phyloP scores from a whole-genome alignment of 768 basidiomycete species.

The Porphyrellus cyaneotinctus region DNA sequence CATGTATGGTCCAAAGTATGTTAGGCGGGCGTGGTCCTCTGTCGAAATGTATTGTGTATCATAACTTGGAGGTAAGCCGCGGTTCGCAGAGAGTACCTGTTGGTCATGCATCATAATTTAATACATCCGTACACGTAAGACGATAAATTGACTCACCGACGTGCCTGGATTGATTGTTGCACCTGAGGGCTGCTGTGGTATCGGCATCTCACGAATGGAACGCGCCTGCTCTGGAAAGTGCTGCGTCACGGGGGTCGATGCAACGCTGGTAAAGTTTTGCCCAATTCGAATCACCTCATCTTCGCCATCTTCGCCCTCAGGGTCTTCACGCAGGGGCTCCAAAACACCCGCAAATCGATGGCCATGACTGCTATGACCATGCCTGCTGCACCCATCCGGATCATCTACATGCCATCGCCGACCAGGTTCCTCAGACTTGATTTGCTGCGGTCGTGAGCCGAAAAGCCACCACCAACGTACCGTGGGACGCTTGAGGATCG shows the following conservation, averaged over 20 bases:
- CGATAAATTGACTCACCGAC: slow-evolving; percentile 9
- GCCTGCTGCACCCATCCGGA: slow-evolving; percentile 23
- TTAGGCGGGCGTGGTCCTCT: slow-evolving; percentile 20
- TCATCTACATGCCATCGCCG: slow-evolving; percentile 24
- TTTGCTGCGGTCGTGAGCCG: slow-evolving; percentile 23
- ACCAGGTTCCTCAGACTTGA: slow-evolving; percentile 22
- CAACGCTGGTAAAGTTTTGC: slow-evolving; percentile 8
- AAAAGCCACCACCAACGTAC: slow-evolving; percentile 27
- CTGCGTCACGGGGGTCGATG: slow-evolving; percentile 12
- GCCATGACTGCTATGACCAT: slow-evolving; percentile 11
- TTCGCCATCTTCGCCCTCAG: slow-evolving; percentile 3
- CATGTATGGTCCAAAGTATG: slow-evolving; percentile 27
- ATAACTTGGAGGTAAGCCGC: slow-evolving; percentile 16
- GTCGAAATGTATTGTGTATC: slow-evolving; percentile 15
- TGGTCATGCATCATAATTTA: not conserved
- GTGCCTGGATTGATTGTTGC: slow-evolving; percentile 5
- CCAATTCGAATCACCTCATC: slow-evolving; percentile 22
- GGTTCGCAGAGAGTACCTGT: slow-evolving; percentile 8
- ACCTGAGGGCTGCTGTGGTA: slow-evolving; percentile 1
- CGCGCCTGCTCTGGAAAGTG: slow-evolving; percentile 8
- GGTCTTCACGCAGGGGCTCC: slow-evolving; percentile 9
- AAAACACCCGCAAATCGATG: slow-evolving; percentile 9
- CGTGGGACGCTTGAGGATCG: not conserved
- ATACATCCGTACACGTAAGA: not conserved
- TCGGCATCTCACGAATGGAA: slow-evolving; percentile 1